Evolutionary conservation across 2,329 filamentous ascomycete genomes (phyloP).

Genomic region (Phoma sp.): DNA sequence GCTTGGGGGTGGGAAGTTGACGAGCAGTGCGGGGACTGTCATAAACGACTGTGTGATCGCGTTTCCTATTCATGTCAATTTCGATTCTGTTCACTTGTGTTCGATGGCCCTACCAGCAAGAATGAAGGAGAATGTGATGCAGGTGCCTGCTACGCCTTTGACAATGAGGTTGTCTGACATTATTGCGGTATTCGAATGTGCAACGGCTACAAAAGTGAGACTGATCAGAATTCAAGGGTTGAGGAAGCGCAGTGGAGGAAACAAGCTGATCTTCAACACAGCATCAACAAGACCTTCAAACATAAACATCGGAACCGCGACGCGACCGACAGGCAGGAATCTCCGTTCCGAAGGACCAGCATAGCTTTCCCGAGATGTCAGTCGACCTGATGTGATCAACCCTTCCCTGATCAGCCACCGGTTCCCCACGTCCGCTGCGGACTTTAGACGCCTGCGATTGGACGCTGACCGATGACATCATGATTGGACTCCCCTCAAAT

Average conservation of each 20-base stretch:
- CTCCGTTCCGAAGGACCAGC: constrained; percentile 9
- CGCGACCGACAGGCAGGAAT: constrained; percentile 10
- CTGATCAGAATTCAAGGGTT: not conserved
- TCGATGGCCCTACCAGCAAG: constrained; percentile 50
- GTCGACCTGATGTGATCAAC: constrained; percentile 9
- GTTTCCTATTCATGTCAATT: constrained; percentile 50
- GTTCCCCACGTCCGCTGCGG: constrained; percentile 19
- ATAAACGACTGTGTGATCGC: constrained; percentile 61
- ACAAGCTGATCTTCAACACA: constrained; percentile 5
- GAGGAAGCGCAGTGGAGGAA: not conserved
- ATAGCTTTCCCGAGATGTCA: constrained; percentile 12
- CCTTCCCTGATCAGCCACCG: constrained; percentile 9
- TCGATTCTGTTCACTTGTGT: not conserved
- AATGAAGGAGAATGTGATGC: constrained; percentile 58
- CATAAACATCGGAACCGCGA: constrained; percentile 16
- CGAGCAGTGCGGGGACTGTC: constrained; percentile 57
- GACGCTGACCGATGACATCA: constrained; percentile 5
- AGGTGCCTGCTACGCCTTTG: constrained; percentile 53
- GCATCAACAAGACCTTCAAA: constrained; percentile 10
- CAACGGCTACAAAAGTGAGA: not conserved
- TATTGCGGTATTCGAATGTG: not conserved
- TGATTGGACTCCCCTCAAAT: not conserved
- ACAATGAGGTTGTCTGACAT: constrained; percentile 45
- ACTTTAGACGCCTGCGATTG: constrained; percentile 7
- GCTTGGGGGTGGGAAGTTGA: constrained; percentile 53